Conservation (phyloP, 352 stramenopile species). For the Globisporangium takayamanum region DNA sequence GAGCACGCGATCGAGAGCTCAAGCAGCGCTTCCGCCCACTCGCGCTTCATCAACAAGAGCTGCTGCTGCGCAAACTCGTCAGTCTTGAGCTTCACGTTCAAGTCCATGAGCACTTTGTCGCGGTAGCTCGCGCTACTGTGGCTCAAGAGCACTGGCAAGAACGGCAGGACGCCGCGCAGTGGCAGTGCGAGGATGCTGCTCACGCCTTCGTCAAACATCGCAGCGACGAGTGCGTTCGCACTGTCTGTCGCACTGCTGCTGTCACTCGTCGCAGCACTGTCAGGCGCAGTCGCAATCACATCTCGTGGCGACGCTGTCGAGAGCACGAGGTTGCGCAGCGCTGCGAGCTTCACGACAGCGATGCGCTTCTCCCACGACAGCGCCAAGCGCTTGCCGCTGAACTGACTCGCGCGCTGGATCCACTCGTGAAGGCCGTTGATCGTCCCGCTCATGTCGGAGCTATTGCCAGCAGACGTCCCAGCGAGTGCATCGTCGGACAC, state of each 20-base stretch:
- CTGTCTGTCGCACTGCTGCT: conserved; percentile 1
- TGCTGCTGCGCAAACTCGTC: conserved; percentile 63
- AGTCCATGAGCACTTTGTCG: conserved; percentile 83
- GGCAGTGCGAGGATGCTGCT: conserved; percentile 55
- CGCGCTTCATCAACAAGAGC: conserved; percentile 63
- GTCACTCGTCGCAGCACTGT: neutral
- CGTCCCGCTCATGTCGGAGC: conserved; percentile 10
- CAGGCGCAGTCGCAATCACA: no score
- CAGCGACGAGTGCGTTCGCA: conserved; percentile 22
- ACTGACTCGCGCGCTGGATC: conserved; percentile 64
- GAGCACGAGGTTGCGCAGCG: conserved; percentile 51
- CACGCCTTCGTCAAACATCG: conserved; percentile 57
- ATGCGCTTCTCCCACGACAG: conserved; percentile 75
- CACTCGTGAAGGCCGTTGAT: conserved; percentile 46
- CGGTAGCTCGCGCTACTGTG: conserved; percentile 45
- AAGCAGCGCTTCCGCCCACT: conserved; percentile 69
- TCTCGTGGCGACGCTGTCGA: neutral
- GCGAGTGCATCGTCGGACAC: conserved; percentile 38
- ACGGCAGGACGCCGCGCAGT: conserved; percentile 61
- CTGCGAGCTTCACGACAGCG: conserved; percentile 52
- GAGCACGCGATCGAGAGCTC: conserved; percentile 65
- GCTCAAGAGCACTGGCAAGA: conserved; percentile 55
- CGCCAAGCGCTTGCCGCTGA: conserved; percentile 54
- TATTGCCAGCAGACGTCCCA: conserved; percentile 18
- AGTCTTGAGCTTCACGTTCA: conserved; percentile 83